These are phyloP conservation scores for Macaranga tanarius DNA, from an alignment of 441 rosid species.

Conservation along the genomic window DNA sequence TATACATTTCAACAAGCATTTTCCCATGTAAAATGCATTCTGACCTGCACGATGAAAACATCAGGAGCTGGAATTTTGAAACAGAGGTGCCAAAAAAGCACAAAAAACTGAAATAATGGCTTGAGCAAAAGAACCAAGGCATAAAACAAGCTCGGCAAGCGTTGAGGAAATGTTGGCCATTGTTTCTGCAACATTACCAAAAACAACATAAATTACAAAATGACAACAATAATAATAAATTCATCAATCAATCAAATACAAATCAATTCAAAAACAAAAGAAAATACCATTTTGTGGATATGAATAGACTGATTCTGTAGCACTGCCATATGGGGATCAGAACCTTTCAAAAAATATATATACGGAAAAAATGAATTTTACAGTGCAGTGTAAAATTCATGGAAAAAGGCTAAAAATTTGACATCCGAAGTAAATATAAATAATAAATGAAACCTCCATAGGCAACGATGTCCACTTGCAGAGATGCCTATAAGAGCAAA, in stretches of 20 bases:
- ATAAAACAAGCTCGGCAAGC: conserved; percentile 56
- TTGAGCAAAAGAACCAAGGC: conserved; percentile 71
- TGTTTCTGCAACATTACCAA: conserved; percentile 45
- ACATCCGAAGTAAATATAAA: no score
- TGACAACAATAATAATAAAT: neutral
- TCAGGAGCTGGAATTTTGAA: conserved; percentile 74
- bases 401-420: no score
- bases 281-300: conserved; percentile 75
- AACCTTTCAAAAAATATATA: conserved; percentile 43
- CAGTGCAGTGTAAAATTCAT: no score
- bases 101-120: conserved; percentile 71
- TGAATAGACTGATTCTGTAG: conserved; percentile 69
- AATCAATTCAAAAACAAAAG: neutral
- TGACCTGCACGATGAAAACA: conserved; percentile 87
- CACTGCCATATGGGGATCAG: conserved; percentile 75
- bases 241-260: neutral
- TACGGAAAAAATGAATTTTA: no score
- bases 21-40: no score
- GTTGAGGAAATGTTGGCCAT: conserved; percentile 48
- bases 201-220: neutral
- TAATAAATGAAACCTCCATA: conserved; percentile 55
- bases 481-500: conserved; percentile 54
- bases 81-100: conserved; percentile 85
- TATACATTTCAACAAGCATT: no score
- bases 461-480: conserved; percentile 82